Conservation (phyloP, 2,329 filamentous ascomycete species). For the Leptographium flavum region DNA sequence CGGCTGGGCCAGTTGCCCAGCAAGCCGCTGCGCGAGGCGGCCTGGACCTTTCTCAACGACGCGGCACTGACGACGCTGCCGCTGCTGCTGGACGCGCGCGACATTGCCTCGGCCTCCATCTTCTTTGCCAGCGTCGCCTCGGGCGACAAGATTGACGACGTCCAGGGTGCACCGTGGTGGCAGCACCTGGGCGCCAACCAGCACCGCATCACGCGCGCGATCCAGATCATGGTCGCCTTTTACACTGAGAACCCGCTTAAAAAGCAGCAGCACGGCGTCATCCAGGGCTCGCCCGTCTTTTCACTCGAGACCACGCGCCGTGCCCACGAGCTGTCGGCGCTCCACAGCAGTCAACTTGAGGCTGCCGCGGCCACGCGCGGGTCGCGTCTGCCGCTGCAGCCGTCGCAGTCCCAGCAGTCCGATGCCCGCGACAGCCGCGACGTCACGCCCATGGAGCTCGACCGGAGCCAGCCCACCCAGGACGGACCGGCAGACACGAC, state of each 20-base stretch:
- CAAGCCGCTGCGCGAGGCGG: constrained; percentile 13
- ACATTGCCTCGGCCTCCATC: constrained; percentile 72
- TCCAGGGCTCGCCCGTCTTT: constrained; percentile 37
- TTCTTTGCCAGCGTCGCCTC: constrained; percentile 75
- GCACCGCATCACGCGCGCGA: constrained; percentile 54
- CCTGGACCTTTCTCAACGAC: constrained; percentile 88
- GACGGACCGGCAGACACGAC: too few species aligned
- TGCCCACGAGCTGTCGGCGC: constrained; percentile 31
- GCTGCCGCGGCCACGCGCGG: constrained; percentile 24
- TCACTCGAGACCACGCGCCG: constrained; percentile 41
- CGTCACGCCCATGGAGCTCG: constrained; percentile 11
- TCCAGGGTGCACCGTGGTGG: constrained; percentile 77
- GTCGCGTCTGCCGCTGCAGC: constrained; percentile 4
- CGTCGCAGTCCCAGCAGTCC: too few species aligned
- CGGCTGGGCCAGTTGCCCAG: constrained; percentile 9
- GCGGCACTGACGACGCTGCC: constrained; percentile 73
- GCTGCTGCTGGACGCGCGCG: constrained; percentile 62
- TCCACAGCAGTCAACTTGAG: constrained; percentile 32
- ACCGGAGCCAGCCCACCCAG: constrained; percentile 1
- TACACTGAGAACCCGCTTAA: constrained; percentile 49
- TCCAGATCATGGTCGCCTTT: constrained; percentile 60
- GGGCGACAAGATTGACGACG: constrained; percentile 60
- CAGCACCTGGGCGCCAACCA: constrained; percentile 58
- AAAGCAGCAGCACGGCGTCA: constrained; percentile 37
- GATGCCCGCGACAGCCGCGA: constrained; percentile 5